These are phyloP conservation scores for Earliella scabrosa DNA, from an alignment of 1,284 basidiomycete species.

Conservation along the genomic window DNA sequence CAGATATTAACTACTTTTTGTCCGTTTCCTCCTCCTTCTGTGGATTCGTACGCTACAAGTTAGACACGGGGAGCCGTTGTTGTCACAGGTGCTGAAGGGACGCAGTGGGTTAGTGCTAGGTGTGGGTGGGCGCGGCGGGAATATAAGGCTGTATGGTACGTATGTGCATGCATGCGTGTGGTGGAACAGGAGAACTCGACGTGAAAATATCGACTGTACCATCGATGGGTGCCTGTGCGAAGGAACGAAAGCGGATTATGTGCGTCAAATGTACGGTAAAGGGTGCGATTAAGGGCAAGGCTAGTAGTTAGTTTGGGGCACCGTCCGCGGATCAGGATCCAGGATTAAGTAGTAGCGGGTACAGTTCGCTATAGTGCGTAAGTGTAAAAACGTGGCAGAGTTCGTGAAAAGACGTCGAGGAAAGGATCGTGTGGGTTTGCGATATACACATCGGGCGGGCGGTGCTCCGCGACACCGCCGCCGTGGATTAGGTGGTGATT, in stretches of 20 bases:
- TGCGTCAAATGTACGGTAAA: slow-evolving; percentile 13
- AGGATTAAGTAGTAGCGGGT: slow-evolving; percentile 17
- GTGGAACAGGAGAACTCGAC: background rate
- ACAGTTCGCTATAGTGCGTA: slow-evolving; percentile 21
- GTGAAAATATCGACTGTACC: slow-evolving; percentile 14
- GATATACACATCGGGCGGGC: slow-evolving; percentile 19
- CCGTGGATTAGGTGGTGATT: slow-evolving; percentile 9
- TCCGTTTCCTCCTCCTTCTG: too few relatives aligned
- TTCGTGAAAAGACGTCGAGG: slow-evolving; percentile 29
- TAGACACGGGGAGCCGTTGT: slow-evolving; percentile 13
- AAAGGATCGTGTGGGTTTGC: slow-evolving; percentile 24
- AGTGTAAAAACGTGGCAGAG: slow-evolving; percentile 19
- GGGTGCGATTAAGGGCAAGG: slow-evolving; percentile 20
- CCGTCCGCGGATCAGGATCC: slow-evolving; percentile 4
- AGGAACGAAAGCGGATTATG: slow-evolving; percentile 17
- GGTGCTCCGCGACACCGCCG: slow-evolving; percentile 7
- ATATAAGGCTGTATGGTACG: slow-evolving; percentile 12
- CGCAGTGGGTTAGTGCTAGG: background rate
- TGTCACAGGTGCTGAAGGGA: slow-evolving; percentile 7
- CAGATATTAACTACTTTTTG: slow-evolving; percentile 26
- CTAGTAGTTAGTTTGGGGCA: slow-evolving; percentile 6
- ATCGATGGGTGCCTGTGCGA: slow-evolving; percentile 15
- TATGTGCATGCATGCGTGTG: background rate
- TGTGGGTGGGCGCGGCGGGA: background rate
- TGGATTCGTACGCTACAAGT: slow-evolving; percentile 26